Conservation (phyloP, 441 rosid genomes). For the Rhodomyrtus psidioides region DNA sequence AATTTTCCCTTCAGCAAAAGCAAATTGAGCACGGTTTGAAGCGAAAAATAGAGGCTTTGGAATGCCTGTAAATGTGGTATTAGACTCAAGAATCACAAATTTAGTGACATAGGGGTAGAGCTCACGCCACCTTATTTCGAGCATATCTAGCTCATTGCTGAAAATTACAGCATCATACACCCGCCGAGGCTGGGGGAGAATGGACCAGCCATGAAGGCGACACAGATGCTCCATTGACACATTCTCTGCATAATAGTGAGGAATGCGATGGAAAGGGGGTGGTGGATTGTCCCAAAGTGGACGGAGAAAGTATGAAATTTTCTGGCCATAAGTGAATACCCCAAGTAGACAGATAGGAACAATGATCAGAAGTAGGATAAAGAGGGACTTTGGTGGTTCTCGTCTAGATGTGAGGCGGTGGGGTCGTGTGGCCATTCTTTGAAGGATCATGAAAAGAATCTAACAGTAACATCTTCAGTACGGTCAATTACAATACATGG, state of each 20-base stretch:
- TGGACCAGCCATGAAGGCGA: constrained; percentile 74
- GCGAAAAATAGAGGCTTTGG: constrained; percentile 63
- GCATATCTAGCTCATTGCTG: constrained; percentile 79
- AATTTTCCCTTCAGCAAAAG: constrained; percentile 54
- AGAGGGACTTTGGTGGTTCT: constrained; percentile 22
- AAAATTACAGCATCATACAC: constrained; percentile 70
- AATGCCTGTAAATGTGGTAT: constrained; percentile 85
- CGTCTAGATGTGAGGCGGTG: constrained; percentile 22
- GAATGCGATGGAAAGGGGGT: constrained; percentile 49
- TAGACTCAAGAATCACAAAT: constrained; percentile 73
- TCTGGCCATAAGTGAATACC: constrained; percentile 29
- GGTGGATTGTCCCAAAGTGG: constrained; percentile 90
- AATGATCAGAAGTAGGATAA: constrained; percentile 27
- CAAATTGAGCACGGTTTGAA: constrained; percentile 37
- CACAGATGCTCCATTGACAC: constrained; percentile 77
- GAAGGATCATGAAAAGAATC: background rate
- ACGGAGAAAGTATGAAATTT: constrained; percentile 55
- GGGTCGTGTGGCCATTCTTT: constrained; percentile 40
- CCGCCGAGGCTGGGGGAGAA: constrained; percentile 45
- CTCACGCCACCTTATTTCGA: constrained; percentile 79
- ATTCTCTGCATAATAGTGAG: constrained; percentile 88
- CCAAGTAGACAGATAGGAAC: constrained; percentile 42
- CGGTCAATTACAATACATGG: background rate
- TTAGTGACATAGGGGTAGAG: constrained; percentile 58
- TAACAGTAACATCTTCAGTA: background rate